A percentile compares a stretch with the other conserved stretches of the same genome.
phyloP scores from a whole-genome alignment of 805 yeast species.

The Metschnikowia continentalis region DNA sequence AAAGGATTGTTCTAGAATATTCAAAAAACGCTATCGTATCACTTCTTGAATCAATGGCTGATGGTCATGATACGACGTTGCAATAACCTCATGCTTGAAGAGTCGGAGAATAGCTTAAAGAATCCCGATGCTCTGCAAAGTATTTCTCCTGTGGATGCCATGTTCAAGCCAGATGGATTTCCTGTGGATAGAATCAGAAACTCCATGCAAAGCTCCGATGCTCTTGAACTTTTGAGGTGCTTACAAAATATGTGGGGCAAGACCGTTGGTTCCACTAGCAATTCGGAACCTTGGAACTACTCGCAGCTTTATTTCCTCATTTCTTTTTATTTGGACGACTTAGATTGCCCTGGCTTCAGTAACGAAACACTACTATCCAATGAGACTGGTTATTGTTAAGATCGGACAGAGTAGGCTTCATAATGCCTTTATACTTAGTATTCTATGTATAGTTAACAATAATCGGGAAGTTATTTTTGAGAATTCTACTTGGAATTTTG shows the following conservation, averaged over 20 bases:
- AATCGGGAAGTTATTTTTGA: too few species aligned
- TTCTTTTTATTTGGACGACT: slow-evolving; percentile 25
- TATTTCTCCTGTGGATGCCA: neutral
- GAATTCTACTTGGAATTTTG: too few species aligned
- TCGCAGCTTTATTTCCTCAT: slow-evolving; percentile 27
- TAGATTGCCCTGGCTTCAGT: slow-evolving; percentile 1
- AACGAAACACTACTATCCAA: slow-evolving; percentile 1
- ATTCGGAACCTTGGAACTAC: slow-evolving; percentile 19
- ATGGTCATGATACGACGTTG: too few species aligned
- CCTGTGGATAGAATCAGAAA: neutral
- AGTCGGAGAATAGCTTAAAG: slow-evolving; percentile 7
- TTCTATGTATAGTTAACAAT: too few species aligned
- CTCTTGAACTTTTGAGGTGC: slow-evolving; percentile 16
- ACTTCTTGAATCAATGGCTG: too few species aligned
- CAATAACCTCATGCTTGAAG: slow-evolving; percentile 29
- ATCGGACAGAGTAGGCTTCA: too few species aligned
- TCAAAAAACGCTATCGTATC: too few species aligned
- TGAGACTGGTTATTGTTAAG: slow-evolving; percentile 11
- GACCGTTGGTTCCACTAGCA: slow-evolving; percentile 17
- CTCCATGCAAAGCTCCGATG: slow-evolving; percentile 8
- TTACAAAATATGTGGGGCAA: slow-evolving; percentile 28
- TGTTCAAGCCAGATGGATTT: neutral
- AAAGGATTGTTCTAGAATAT: too few species aligned
- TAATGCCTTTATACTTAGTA: too few species aligned
- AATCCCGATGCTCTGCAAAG: neutral